Percentiles rank a stretch among this genome's conserved stretches.
Conservation (phyloP, 306 rosid species). For the Malus fusca region DNA sequence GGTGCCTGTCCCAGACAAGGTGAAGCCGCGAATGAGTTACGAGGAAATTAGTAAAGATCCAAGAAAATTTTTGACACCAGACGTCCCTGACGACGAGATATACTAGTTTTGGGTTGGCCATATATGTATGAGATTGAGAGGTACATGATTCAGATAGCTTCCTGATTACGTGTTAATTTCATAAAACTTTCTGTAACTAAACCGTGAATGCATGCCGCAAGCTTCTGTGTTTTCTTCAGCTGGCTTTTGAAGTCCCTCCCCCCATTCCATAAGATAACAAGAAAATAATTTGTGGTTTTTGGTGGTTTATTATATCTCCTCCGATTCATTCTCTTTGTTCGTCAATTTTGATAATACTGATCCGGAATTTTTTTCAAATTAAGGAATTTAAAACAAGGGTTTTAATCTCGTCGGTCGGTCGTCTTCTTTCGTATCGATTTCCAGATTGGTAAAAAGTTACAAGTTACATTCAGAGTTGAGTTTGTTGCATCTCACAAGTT, state of each 20-base stretch:
- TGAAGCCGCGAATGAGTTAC: constrained; percentile 38
- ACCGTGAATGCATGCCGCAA: no score
- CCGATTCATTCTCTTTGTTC: not conserved
- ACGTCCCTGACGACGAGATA: constrained; percentile 83
- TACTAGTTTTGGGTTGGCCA: constrained; percentile 34
- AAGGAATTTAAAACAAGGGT: no score
- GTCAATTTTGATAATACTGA: constrained; percentile 11
- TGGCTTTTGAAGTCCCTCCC: no score
- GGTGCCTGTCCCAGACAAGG: constrained; percentile 70
- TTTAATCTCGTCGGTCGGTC: not conserved
- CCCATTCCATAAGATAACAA: no score
- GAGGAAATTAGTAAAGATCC: constrained; percentile 60
- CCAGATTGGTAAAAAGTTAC: not conserved
- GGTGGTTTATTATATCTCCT: no score
- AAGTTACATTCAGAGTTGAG: not conserved
- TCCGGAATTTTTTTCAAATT: not conserved
- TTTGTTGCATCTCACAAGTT: not conserved
- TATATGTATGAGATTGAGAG: not conserved
- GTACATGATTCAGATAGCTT: constrained; percentile 3
- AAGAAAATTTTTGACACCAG: constrained; percentile 56
- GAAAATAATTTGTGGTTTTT: no score
- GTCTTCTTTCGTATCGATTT: not conserved
- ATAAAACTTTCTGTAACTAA: no score
- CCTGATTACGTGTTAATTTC: no score
- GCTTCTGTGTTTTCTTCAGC: no score